phyloP scores from a whole-genome alignment of 106 monocot species.

The Cymbidium sinense region DNA sequence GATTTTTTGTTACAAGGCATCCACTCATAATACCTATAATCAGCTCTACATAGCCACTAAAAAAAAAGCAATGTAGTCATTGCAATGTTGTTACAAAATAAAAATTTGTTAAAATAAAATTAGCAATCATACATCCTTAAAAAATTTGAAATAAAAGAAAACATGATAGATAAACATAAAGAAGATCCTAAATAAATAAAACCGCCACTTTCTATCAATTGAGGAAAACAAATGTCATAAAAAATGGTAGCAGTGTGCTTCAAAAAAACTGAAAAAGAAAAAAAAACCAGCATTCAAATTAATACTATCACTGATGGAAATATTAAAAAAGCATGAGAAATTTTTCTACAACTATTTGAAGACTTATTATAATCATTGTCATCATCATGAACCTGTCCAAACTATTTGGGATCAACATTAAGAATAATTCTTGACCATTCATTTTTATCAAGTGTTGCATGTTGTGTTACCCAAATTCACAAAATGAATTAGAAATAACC shows the following conservation, averaged over 20 bases:
- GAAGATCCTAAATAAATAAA: no score
- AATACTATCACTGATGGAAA: background rate
- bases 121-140: no score
- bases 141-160: background rate
- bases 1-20: no score
- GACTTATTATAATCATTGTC: background rate
- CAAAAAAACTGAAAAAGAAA: background rate
- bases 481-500: no score
- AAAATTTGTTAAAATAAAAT: no score
- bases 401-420: background rate
- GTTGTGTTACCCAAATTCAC: no score
- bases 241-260: background rate
- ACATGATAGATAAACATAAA: background rate
- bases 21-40: no score
- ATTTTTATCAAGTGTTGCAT: background rate
- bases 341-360: background rate
- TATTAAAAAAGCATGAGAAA: background rate
- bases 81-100: background rate
- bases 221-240: background rate
- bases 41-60: background rate
- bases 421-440: background rate
- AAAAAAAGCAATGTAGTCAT: background rate
- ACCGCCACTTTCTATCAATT: slow-evolving; percentile 64
- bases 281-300: background rate
- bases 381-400: background rate